Evolutionary conservation across 768 basidiomycete species (phyloP).

Genomic region (Boletus fagicola): DNA sequence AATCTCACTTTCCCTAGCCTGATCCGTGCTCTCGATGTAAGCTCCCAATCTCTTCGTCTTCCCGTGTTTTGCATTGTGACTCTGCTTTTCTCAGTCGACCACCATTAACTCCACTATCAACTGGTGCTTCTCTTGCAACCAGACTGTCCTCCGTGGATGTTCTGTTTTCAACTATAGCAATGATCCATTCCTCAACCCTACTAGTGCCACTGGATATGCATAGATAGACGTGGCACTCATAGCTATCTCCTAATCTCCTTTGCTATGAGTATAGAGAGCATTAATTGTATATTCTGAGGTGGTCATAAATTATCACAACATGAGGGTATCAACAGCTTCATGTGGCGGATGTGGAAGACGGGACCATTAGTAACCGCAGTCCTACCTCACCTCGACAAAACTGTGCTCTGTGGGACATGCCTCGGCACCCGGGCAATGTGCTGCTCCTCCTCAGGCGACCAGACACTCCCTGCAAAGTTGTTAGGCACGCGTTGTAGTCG

Average conservation of each 20-base stretch:
- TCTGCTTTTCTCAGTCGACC: slow-evolving; percentile 15
- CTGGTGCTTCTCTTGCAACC: slow-evolving; percentile 36
- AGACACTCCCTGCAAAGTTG: too few relatives aligned
- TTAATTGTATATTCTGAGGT: neutral
- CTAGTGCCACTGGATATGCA: neutral
- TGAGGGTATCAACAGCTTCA: neutral
- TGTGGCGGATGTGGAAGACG: too few relatives aligned
- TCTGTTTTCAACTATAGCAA: slow-evolving; percentile 32
- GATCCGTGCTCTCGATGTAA: slow-evolving; percentile 21
- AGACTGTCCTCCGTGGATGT: slow-evolving; percentile 33
- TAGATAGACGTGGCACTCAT: neutral
- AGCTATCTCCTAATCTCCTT: neutral
- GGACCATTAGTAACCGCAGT: too few relatives aligned
- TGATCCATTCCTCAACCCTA: slow-evolving; percentile 28
- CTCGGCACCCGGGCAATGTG: too few relatives aligned
- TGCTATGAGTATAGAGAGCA: neutral
- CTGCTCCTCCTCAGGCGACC: too few relatives aligned
- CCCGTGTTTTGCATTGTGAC: neutral
- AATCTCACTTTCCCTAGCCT: slow-evolving; percentile 22
- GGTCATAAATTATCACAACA: neutral
- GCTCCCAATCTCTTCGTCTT: neutral
- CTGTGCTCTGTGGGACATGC: too few relatives aligned
- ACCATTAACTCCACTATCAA: slow-evolving; percentile 31
- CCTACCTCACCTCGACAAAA: too few relatives aligned
- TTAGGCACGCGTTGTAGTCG: too few relatives aligned